Conservation (phyloP, 495 filamentous ascomycete genomes). For the Tuber magnatum region DNA sequence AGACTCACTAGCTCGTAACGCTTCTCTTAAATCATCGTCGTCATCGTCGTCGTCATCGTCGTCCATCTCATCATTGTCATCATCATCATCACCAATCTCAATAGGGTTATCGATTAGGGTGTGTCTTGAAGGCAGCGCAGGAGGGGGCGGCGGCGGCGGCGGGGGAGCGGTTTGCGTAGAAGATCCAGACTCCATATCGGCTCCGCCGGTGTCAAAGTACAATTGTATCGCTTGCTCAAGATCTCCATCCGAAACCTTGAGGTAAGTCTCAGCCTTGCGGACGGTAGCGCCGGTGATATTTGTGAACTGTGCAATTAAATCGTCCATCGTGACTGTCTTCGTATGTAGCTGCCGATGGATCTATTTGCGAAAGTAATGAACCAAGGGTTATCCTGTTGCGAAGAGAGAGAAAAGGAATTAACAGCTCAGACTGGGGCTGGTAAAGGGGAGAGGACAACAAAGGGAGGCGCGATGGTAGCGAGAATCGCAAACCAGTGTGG, state of each 20-base stretch:
- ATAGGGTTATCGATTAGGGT: slow-evolving; percentile 5
- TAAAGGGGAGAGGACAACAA: neutral
- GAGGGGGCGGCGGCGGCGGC: slow-evolving; percentile 42
- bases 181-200: slow-evolving; percentile 47
- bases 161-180: slow-evolving; percentile 44
- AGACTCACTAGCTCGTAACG: slow-evolving; percentile 43
- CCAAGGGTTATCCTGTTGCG: neutral
- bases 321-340: slow-evolving; percentile 51
- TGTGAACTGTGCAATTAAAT: slow-evolving; percentile 54
- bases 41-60: slow-evolving; percentile 39
- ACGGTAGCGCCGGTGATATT: slow-evolving; percentile 56
- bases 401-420: neutral
- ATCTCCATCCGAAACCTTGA: slow-evolving; percentile 73
- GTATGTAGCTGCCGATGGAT: slow-evolving; percentile 2
- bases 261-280: slow-evolving; percentile 58
- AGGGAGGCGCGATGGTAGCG: neutral
- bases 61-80: too few relatives aligned
- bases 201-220: slow-evolving; percentile 73
- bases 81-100: slow-evolving; percentile 32
- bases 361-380: neutral
- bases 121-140: slow-evolving; percentile 6
- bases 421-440: neutral
- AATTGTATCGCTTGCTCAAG: slow-evolving; percentile 79
- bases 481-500: neutral
- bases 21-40: slow-evolving; percentile 42